phyloP scores from a whole-genome alignment of 345 rosid genomes.

The Eucalyptus cloeziana region DNA sequence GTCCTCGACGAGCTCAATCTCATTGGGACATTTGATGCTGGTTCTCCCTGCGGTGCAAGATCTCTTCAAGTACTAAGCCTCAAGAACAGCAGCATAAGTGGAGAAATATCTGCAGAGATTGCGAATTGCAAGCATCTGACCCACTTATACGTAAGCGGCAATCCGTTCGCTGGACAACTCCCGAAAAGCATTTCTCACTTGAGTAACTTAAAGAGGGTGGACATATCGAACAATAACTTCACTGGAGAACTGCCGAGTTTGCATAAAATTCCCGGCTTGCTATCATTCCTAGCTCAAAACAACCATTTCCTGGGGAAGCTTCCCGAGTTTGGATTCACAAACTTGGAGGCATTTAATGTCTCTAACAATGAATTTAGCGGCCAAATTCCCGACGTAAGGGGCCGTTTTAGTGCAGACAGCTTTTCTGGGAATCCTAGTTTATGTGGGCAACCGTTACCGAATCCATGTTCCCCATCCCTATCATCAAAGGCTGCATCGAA shows the following conservation, averaged over 20 bases:
- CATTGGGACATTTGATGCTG: not conserved
- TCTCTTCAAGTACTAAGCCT: not conserved
- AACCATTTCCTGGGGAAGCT: not conserved
- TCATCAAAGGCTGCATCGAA: not conserved
- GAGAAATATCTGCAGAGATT: not conserved
- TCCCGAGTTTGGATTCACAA: not conserved
- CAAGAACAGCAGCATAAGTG: not conserved
- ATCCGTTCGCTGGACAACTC: not conserved
- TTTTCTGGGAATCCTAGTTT: not conserved
- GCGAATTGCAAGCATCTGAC: conserved; percentile 3
- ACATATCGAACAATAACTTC: not conserved
- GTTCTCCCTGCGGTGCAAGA: not conserved
- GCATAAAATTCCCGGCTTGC: not conserved
- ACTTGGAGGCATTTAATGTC: not conserved
- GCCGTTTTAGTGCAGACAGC: not conserved
- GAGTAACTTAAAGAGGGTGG: not conserved
- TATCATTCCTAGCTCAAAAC: conserved; percentile 1
- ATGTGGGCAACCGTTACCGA: not conserved
- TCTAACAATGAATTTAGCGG: conserved; percentile 5
- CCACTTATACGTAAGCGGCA: not conserved
- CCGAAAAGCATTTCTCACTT: not conserved
- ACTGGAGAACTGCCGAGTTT: not conserved
- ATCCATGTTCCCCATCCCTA: not conserved
- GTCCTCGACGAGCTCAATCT: not conserved
- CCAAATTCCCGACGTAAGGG: not conserved